Base-by-base conservation (phyloP, 2,329 filamentous ascomycete species). In the Leptographium radiaticola region DNA sequence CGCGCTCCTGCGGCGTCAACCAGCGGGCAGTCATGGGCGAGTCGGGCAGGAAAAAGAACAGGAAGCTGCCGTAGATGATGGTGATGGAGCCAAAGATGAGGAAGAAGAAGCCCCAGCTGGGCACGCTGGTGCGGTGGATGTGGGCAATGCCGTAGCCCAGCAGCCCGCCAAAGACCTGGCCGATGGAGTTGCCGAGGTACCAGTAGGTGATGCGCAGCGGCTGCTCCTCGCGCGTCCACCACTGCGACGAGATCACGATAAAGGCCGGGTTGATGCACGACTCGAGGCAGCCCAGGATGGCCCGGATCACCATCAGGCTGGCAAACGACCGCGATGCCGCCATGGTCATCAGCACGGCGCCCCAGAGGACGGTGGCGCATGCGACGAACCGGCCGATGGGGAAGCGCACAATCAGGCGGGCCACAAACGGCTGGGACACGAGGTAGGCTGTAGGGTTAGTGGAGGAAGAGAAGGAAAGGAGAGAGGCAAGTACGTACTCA, bases 171-270 rank as follows among this genome's bases (percentile, higher is more conserved):
- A 64, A 49, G 20, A 67, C 61, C 53, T 75, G 75, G 0, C 74
- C 73, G 0, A 79, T 58, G 0, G 72, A 70, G 53, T 67, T 63
- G 20, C 62, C 61, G 52, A 63, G 62, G 52, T 75, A 76, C 56
- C 60, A 59, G 2, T 52, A 53, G 6, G 51, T 55, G 34, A 58
- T 46, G 13, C 49, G 44, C 43, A 25, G 42, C 7, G 53, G 49
- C 44, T 55, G 53, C 39, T 55, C 53, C 6, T 36, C 34, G 10
- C 51, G 40, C 13, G 59, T 65, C 53, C 65, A 66, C 63, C 64
- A 67, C 61, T 64, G 62, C 25, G 59, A 59, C 18, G 65, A 56
- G 12, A 67, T 60, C 16, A 68, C 55, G 30, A 67, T 61, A 58
- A 65, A 59, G 66, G 59, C 61, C 6, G 61, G 63, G 18, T 61